Evolutionary conservation across 2,329 filamentous ascomycete genomes (phyloP).

Genomic region (Periglandula ipomoeae): DNA sequence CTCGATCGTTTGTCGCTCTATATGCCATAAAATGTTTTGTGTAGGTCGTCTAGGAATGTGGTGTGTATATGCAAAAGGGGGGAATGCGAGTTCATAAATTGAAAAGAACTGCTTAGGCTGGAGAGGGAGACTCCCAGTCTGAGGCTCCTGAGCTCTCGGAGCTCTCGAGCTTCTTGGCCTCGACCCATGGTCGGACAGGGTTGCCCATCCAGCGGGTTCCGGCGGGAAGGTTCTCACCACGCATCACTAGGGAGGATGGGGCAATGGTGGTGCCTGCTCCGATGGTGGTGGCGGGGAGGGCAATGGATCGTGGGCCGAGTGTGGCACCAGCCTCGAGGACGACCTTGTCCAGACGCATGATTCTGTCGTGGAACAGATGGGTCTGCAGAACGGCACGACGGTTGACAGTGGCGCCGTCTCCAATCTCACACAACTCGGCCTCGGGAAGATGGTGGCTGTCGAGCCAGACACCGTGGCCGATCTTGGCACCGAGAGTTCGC

Average conservation of each 20-base stretch:
- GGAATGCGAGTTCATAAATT: background rate
- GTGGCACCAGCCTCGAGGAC: conserved; percentile 12
- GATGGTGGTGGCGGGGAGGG: conserved; percentile 13
- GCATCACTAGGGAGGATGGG: conserved; percentile 13
- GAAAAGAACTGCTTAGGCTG: background rate
- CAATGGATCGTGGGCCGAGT: conserved; percentile 11
- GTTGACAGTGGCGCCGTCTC: conserved; percentile 13
- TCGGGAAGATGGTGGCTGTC: conserved; percentile 15
- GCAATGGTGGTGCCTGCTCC: conserved; percentile 13
- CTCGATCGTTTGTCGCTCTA: background rate
- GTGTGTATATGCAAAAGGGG: background rate
- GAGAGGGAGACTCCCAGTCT: conserved; percentile 5
- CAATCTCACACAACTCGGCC: conserved; percentile 11
- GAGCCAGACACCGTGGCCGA: conserved; percentile 14
- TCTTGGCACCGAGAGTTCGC: conserved; percentile 12
- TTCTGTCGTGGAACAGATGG: conserved; percentile 14
- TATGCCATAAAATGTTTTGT: background rate
- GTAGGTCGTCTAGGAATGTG: background rate
- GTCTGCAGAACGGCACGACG: conserved; percentile 14
- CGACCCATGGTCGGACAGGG: conserved; percentile 12
- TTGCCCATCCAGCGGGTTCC: conserved; percentile 14
- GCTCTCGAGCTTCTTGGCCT: conserved; percentile 1
- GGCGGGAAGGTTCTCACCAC: conserved; percentile 13
- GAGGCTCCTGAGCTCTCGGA: conserved; percentile 5
- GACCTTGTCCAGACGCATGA: conserved; percentile 15